A percentile compares a stretch with the other conserved stretches of the same genome.
These are phyloP conservation scores for Lonicera japonica DNA, from an alignment of 129 eudicot species.

Conservation along the genomic window DNA sequence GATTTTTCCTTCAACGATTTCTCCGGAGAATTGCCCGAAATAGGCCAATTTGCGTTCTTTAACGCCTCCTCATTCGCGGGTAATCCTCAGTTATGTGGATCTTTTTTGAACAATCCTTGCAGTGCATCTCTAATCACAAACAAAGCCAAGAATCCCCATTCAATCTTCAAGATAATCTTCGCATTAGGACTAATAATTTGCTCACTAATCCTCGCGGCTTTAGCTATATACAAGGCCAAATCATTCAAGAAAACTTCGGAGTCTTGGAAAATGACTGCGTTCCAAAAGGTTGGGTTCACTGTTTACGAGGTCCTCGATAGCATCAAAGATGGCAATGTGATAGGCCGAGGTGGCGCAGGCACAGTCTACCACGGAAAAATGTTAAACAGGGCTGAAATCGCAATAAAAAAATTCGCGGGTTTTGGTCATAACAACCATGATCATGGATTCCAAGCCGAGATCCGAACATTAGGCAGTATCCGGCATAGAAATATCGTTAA, in stretches of 20 bases:
- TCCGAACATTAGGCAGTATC: slow-evolving; percentile 46
- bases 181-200: slow-evolving; percentile 35
- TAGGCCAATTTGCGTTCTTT: slow-evolving; percentile 42
- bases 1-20: slow-evolving; percentile 53
- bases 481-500: slow-evolving; percentile 53
- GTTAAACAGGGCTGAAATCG: slow-evolving; percentile 45
- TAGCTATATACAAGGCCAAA: slow-evolving; percentile 44
- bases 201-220: slow-evolving; percentile 40
- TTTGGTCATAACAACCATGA: slow-evolving; percentile 33
- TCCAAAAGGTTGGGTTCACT: slow-evolving; percentile 39
- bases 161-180: slow-evolving; percentile 32
- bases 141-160: slow-evolving; percentile 12
- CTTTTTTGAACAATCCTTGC: slow-evolving; percentile 37
- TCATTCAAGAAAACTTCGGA: slow-evolving; percentile 32
- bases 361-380: slow-evolving; percentile 53
- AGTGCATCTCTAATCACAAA: slow-evolving; percentile 9
- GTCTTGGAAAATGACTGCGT: slow-evolving; percentile 46
- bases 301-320: slow-evolving; percentile 43
- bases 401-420: slow-evolving; percentile 44
- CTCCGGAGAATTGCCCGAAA: slow-evolving; percentile 46
- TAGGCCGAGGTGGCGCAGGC: slow-evolving; percentile 62
- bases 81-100: slow-evolving; percentile 48
- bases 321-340: slow-evolving; percentile 51
- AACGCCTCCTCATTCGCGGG: slow-evolving; percentile 49
- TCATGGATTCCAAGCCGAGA: slow-evolving; percentile 51